A percentile compares a stretch with the other conserved stretches of the same genome.
Conservation (phyloP, 1,139 yeast genomes). For the Blastobotrys niveus region DNA sequence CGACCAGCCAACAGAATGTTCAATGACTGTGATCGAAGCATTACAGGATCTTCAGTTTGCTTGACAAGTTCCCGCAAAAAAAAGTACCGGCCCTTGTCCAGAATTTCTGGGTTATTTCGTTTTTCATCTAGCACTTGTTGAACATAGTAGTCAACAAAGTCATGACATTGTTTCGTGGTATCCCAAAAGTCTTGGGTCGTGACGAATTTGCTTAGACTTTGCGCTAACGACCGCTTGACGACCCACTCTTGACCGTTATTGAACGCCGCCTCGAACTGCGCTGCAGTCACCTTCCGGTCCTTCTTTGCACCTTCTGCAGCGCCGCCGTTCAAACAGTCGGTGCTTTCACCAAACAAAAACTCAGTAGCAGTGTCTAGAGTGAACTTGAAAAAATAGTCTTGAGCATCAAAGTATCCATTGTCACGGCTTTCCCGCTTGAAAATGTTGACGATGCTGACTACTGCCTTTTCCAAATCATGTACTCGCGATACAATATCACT, state of each 20-base stretch:
- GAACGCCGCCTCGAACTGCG: slow-evolving; percentile 43
- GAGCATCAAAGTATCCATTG: slow-evolving; percentile 39
- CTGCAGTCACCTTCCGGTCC: slow-evolving; percentile 22
- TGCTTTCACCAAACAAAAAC: slow-evolving; percentile 54
- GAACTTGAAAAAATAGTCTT: slow-evolving; percentile 44
- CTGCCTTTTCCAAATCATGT: slow-evolving; percentile 27
- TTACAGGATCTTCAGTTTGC: slow-evolving; percentile 44
- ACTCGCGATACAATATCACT: slow-evolving; percentile 43
- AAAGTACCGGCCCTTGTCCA: slow-evolving; percentile 11
- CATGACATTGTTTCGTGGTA: slow-evolving; percentile 25
- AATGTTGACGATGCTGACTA: slow-evolving; percentile 23
- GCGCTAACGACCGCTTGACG: slow-evolving; percentile 37
- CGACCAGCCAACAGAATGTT: slow-evolving; percentile 50
- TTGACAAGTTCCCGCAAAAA: slow-evolving; percentile 43
- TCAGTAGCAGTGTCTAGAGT: slow-evolving; percentile 57
- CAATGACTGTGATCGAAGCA: slow-evolving; percentile 46
- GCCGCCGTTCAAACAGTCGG: slow-evolving; percentile 35
- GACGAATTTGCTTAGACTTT: slow-evolving; percentile 37
- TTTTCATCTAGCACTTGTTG: slow-evolving; percentile 23
- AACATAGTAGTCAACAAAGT: slow-evolving; percentile 32
- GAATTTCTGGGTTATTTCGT: slow-evolving; percentile 11
- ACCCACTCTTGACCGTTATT: slow-evolving; percentile 40
- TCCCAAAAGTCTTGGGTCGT: slow-evolving; percentile 32
- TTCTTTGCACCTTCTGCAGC: slow-evolving; percentile 21
- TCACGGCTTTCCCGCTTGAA: slow-evolving; percentile 9